phyloP scores from a whole-genome alignment of 1,284 basidiomycete species.

The Afroboletus lepidellus region DNA sequence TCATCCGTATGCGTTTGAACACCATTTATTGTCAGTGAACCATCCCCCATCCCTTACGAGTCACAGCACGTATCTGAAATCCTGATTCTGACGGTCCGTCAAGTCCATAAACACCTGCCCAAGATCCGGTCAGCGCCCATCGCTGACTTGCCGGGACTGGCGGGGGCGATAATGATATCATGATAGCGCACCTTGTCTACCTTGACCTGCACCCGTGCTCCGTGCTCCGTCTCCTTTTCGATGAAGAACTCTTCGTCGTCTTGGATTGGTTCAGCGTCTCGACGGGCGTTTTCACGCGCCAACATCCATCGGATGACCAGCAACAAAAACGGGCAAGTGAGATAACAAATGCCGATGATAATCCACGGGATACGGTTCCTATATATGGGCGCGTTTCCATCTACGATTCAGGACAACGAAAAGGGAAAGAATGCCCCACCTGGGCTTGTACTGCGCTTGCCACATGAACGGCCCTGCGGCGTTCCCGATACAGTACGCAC shows the following conservation, averaged over 20 bases:
- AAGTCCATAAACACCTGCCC: conserved; percentile 62
- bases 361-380: conserved; percentile 67
- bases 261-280: conserved; percentile 57
- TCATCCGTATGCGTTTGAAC: too few species aligned
- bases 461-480: conserved; percentile 73
- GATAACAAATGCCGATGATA: conserved; percentile 57
- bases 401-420: neutral
- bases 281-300: conserved; percentile 58
- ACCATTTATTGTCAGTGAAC: neutral
- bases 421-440: conserved; percentile 36
- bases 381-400: conserved; percentile 10
- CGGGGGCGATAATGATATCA: too few species aligned
- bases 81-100: conserved; percentile 63
- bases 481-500: conserved; percentile 69
- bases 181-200: conserved; percentile 54
- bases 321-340: conserved; percentile 47
- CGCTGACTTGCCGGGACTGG: neutral
- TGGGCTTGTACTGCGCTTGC: conserved; percentile 61
- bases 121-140: neutral
- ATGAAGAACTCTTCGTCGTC: conserved; percentile 66
- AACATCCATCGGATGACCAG: conserved; percentile 56
- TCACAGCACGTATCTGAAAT: conserved; percentile 54
- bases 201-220: conserved; percentile 49
- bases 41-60: neutral
- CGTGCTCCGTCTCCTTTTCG: conserved; percentile 49